phyloP scores from a whole-genome alignment of 73 alveolate genomes.

The Blepharisma japonicum region DNA sequence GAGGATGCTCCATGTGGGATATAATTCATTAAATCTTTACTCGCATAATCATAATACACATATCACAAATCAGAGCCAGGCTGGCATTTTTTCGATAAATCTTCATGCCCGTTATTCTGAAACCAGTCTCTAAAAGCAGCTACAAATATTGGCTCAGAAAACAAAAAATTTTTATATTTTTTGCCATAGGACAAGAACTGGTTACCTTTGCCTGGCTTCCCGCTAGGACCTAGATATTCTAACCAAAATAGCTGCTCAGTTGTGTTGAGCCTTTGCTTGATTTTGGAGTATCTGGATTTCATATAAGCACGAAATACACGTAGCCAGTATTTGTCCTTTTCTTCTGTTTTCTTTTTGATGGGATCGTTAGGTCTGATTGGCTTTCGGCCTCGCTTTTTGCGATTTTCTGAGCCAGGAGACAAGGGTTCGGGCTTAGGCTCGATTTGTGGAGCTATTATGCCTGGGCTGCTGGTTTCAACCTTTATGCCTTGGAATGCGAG shows the following conservation, averaged over 20 bases:
- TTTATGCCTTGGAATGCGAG: not conserved
- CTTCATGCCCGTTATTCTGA: not conserved
- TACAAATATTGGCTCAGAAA: not conserved
- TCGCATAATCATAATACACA: slow-evolving; percentile 18
- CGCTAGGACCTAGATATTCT: not conserved
- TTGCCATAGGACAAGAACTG: slow-evolving; percentile 8
- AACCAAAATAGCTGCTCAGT: slow-evolving; percentile 9
- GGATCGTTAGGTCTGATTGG: slow-evolving; percentile 27
- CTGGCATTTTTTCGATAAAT: not conserved
- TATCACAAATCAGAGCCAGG: slow-evolving; percentile 28
- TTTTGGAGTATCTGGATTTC: slow-evolving; percentile 1
- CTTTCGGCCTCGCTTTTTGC: slow-evolving; percentile 17
- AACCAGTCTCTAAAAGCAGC: not conserved
- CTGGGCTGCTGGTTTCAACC: not conserved
- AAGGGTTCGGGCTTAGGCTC: too few species aligned
- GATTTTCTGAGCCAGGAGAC: not conserved
- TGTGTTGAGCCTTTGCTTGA: not conserved
- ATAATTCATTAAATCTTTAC: slow-evolving; percentile 15
- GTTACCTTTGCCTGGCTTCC: slow-evolving; percentile 22
- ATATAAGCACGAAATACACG: slow-evolving; percentile 20
- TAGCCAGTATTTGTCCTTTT: slow-evolving; percentile 28
- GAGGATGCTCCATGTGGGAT: slow-evolving; percentile 17
- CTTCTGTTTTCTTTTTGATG: slow-evolving; percentile 24
- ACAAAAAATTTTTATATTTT: slow-evolving; percentile 5
- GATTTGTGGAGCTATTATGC: not conserved